Percentiles rank a stretch among this genome's conserved stretches.
Evolutionary conservation across 371 early-diverging fungal species (phyloP).

Genomic region (Circinella umbellata): DNA sequence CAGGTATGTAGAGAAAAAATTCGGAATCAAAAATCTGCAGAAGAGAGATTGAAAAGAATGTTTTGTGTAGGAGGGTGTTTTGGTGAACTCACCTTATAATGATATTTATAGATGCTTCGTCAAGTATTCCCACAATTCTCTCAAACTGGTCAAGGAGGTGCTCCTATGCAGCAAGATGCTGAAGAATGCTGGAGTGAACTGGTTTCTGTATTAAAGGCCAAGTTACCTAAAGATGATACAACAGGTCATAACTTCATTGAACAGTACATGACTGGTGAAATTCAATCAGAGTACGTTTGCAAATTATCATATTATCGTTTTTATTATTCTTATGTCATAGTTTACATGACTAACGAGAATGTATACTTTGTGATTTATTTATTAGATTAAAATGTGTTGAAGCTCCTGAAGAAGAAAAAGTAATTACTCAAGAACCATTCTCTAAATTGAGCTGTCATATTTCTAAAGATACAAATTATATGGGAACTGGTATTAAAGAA

Average conservation of each 20-base stretch:
- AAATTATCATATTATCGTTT: background rate
- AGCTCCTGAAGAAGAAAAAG: conserved; percentile 76
- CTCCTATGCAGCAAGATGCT: conserved; percentile 95
- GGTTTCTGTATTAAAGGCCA: conserved; percentile 67
- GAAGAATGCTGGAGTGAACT: conserved; percentile 95
- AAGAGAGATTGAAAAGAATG: background rate
- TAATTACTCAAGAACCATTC: conserved; percentile 69
- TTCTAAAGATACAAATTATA: conserved; percentile 69
- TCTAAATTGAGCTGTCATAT: conserved; percentile 89
- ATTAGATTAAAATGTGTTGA: conserved; percentile 76
- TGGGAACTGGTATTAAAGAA: conserved; percentile 65
- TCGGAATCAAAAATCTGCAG: background rate
- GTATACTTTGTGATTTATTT: background rate
- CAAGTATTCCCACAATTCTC: conserved; percentile 87
- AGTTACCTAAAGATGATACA: conserved; percentile 62
- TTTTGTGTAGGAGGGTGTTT: background rate
- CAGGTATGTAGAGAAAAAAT: conserved; percentile 43
- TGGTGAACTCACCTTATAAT: background rate
- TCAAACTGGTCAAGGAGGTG: conserved; percentile 71
- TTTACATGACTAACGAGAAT: too few relatives aligned
- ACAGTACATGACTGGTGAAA: conserved; percentile 85
- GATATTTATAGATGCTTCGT: conserved; percentile 64
- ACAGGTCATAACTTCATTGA: conserved; percentile 73
- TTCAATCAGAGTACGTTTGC: conserved; percentile 48
- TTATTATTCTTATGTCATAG: background rate